Base-by-base conservation (phyloP, 192 early-diverging fungal genomes). In the Coemansia sp. region DNA sequence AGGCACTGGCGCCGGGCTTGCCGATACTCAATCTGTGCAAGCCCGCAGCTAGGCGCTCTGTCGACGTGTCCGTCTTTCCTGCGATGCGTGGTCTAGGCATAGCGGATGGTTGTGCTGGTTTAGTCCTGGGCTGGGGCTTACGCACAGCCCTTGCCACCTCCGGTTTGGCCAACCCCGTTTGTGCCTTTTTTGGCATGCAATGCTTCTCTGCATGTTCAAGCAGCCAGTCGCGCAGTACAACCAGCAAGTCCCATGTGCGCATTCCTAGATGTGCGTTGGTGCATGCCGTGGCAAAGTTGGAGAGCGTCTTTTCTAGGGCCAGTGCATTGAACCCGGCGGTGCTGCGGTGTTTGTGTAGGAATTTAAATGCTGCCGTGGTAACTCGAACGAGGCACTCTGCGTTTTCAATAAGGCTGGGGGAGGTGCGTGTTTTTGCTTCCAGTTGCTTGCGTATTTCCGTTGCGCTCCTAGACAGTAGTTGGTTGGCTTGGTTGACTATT, bases 291-390 rank as follows among this genome's bases (percentile, higher is more conserved):
- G 35, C 46, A 46, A 58, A 62, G 34, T 74, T 74, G 1, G 59
- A 61, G 38, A 74, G 50, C 27, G 71, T 74, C 29, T 67, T 67
- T 37, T 74, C 71, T 3, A 74, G 59, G 19, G 64, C 55, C 40
- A 74, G 51, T 22, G 48, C 59, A 11, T 37, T 45, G 37, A 74
- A 74, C 19, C 71, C 71, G 1, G 64, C 64, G 10, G 36, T 19
- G 22, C 51, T 43, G 22, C 71, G 55, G 7, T 74, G 53, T 5
- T 27, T 27, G 13, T 55, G 47, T 5, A 74, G 37, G 22, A 49
- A 55, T 50, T 26, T 56, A 33, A 67, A 74, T 0, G 64, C 71
- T 0, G 55, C 50, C 24, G 63, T 11, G 0, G 22, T 43, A 7
- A 74, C 55, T 1, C 64, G 59, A 1, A 61, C 17, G 11, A 51